phyloP scores from a whole-genome alignment of 2,329 filamentous ascomycete species.

The Fusarium odoratissimum region DNA sequence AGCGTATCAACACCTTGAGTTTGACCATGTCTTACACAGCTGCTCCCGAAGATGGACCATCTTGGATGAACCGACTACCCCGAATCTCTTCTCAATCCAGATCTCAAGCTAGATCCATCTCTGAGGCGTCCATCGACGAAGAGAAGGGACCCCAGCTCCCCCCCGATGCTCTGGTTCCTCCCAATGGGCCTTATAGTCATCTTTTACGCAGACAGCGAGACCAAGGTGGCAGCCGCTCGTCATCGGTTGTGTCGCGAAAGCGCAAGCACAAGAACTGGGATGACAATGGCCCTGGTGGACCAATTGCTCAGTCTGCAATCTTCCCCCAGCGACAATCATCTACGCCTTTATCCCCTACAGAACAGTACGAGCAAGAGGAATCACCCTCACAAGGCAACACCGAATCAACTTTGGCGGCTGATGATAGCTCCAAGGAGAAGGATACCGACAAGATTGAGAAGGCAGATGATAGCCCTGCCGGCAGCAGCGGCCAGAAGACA shows the following conservation, averaged over 20 bases:
- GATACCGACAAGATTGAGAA: constrained; percentile 43
- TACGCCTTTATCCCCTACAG: constrained; percentile 36
- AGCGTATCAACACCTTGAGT: constrained; percentile 96
- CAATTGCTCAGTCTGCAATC: constrained; percentile 90
- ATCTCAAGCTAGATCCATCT: constrained; percentile 87
- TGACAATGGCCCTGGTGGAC: constrained; percentile 83
- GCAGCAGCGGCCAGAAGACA: constrained; percentile 36
- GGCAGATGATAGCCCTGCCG: constrained; percentile 37
- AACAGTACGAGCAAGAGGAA: constrained; percentile 46
- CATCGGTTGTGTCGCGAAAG: constrained; percentile 69
- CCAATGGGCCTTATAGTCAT: constrained; percentile 62
- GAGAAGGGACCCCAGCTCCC: constrained; percentile 70
- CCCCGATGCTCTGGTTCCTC: constrained; percentile 77
- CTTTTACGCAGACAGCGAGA: constrained; percentile 88
- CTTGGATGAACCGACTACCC: constrained; percentile 95
- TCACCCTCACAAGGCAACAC: constrained; percentile 48
- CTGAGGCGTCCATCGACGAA: constrained; percentile 77
- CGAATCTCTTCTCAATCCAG: constrained; percentile 74
- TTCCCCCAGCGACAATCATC: constrained; percentile 67
- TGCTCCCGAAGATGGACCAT: constrained; percentile 86
- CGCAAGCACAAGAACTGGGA: constrained; percentile 76
- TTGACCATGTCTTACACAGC: constrained; percentile 97
- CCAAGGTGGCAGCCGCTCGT: constrained; percentile 73
- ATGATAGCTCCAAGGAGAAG: constrained; percentile 50
- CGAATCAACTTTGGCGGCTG: constrained; percentile 49